A percentile compares a stretch with the other conserved stretches of the same genome.
Conservation (phyloP, 1,139 yeast genomes). For the Taphrina wiesneri region DNA sequence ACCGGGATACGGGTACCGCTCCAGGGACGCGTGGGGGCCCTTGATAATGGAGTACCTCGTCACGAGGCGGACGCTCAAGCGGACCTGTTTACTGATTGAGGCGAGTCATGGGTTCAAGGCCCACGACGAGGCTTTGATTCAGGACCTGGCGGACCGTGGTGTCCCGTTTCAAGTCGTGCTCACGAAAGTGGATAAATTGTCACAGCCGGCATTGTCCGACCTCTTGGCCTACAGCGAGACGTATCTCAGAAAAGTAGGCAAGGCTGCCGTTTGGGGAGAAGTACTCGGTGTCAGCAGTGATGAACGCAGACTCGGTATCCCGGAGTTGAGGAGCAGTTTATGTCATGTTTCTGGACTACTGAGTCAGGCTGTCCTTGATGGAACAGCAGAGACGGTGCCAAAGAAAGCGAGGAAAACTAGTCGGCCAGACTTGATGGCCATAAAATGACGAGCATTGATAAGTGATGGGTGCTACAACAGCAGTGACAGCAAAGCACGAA, state of each 20-base stretch:
- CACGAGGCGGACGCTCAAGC: not conserved
- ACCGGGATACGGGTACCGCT: conserved; percentile 30
- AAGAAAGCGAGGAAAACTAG: not conserved
- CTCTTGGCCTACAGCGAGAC: conserved; percentile 8
- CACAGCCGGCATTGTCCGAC: not conserved
- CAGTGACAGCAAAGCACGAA: not conserved
- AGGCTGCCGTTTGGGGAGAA: conserved; percentile 17
- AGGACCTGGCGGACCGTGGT: conserved; percentile 8
- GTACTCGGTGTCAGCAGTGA: conserved; percentile 17
- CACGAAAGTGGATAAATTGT: conserved; percentile 21
- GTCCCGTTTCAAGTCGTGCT: conserved; percentile 29
- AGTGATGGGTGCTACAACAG: not conserved
- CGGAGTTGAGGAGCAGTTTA: not conserved
- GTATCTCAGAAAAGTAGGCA: conserved; percentile 7
- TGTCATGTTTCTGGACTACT: conserved; percentile 8
- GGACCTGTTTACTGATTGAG: conserved; percentile 25
- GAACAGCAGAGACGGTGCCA: not conserved
- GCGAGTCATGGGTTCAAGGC: conserved; percentile 25
- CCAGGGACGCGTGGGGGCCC: conserved; percentile 15
- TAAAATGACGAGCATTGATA: not conserved
- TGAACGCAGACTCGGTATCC: conserved; percentile 6
- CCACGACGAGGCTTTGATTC: conserved; percentile 12
- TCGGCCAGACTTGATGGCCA: not conserved
- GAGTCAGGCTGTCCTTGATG: not conserved
- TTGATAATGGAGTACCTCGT: conserved; percentile 10